Percentiles rank a stretch among this genome's conserved stretches.
phyloP scores from a whole-genome alignment of 1,284 basidiomycete genomes.

The Testicularia cyperi region DNA sequence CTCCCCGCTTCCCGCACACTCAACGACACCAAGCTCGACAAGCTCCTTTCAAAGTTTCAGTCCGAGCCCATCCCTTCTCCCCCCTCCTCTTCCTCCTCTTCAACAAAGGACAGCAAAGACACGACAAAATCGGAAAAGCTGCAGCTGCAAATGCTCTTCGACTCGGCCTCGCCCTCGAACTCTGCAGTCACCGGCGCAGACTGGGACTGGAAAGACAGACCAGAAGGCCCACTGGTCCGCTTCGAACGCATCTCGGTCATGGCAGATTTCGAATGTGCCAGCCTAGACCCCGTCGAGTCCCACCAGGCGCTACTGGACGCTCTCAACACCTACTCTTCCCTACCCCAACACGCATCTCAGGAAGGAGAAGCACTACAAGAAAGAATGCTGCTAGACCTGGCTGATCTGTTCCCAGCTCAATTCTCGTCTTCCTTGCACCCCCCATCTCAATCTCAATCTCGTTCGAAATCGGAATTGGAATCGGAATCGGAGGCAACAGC shows the following conservation, averaged over 20 bases:
- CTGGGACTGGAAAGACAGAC: constrained; percentile 52
- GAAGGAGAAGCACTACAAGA: no score
- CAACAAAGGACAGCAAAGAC: no score
- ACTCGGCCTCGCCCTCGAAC: no score
- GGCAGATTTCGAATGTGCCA: constrained; percentile 36
- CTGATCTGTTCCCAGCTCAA: constrained; percentile 36
- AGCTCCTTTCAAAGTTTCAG: constrained; percentile 11
- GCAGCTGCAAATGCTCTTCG: no score
- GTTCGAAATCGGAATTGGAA: no score
- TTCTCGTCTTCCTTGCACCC: constrained; percentile 8
- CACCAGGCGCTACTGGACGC: constrained; percentile 27
- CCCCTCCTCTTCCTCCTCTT: no score
- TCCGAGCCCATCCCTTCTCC: no score
- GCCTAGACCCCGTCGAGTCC: constrained; percentile 37
- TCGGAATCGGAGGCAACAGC: no score
- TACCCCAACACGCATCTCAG: no score
- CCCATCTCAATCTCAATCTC: no score
- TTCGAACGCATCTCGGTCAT: constrained; percentile 31
- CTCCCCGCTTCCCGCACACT: constrained; percentile 16
- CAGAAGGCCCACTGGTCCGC: constrained; percentile 44
- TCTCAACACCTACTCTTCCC: constrained; percentile 11
- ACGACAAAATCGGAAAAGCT: no score
- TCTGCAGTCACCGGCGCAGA: background rate
- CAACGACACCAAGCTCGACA: constrained; percentile 48
- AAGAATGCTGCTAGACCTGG: no score